These are phyloP conservation scores for Metroxylon sagu DNA, from an alignment of 176 grass and related monocot species.

Conservation along the genomic window DNA sequence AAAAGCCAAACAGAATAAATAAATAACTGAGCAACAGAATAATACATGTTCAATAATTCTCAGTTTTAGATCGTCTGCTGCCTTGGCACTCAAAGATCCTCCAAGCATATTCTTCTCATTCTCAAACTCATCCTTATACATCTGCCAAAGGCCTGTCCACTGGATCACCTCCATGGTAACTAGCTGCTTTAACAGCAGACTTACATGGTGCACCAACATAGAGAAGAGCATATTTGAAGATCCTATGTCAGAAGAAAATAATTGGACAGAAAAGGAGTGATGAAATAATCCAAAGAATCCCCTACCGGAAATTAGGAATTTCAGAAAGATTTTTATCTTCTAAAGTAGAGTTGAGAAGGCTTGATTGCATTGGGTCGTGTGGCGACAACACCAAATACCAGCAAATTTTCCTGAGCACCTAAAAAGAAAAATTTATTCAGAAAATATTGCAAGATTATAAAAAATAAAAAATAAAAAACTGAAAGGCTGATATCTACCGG, in stretches of 20 bases:
- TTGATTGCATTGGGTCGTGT: slow-evolving; percentile 90
- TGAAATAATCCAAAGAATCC: neutral
- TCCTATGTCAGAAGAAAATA: too few species aligned
- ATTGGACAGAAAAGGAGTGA: neutral
- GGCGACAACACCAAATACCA: slow-evolving; percentile 83
- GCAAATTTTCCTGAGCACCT: slow-evolving; percentile 95
- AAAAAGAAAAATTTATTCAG: slow-evolving; percentile 7
- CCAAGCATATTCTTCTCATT: slow-evolving; percentile 80
- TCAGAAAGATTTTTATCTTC: slow-evolving; percentile 95
- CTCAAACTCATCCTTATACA: slow-evolving; percentile 58
- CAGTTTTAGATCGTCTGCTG: slow-evolving; percentile 74
- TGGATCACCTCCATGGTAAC: slow-evolving; percentile 97
- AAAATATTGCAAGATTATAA: neutral
- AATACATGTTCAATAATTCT: slow-evolving; percentile 89
- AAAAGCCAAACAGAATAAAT: neutral
- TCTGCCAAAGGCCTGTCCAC: slow-evolving; percentile 79
- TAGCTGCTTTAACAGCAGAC: slow-evolving; percentile 71
- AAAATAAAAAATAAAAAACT: neutral
- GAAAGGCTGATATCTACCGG: slow-evolving; percentile 41
- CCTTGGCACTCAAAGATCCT: slow-evolving; percentile 65
- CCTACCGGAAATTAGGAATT: slow-evolving; percentile 75
- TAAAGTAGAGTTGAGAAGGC: slow-evolving; percentile 79
- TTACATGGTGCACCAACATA: slow-evolving; percentile 4
- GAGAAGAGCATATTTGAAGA: too few species aligned
- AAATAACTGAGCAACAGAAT: neutral